These are phyloP conservation scores for Mucor velutinosus DNA, from an alignment of 371 early-diverging fungal genomes.

Conservation along the genomic window DNA sequence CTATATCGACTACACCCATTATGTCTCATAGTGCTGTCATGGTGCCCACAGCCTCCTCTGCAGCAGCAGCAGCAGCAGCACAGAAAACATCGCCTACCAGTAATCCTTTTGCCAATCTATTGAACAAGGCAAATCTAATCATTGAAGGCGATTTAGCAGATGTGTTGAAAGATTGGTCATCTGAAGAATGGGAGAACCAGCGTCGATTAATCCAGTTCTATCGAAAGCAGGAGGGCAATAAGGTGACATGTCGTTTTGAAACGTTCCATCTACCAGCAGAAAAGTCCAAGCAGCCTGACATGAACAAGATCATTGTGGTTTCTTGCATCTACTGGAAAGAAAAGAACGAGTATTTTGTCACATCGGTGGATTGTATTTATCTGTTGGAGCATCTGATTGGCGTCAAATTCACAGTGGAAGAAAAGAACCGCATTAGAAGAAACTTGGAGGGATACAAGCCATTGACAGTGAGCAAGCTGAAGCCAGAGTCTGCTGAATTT, in stretches of 20 bases:
- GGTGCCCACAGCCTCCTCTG: background rate
- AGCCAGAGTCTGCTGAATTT: conserved; percentile 69
- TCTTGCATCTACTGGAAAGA: conserved; percentile 85
- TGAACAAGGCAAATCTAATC: conserved; percentile 72
- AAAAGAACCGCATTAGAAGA: conserved; percentile 83
- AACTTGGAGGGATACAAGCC: conserved; percentile 85
- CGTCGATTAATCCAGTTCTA: conserved; percentile 79
- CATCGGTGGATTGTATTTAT: conserved; percentile 79
- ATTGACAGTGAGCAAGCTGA: conserved; percentile 73
- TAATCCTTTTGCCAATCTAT: conserved; percentile 56
- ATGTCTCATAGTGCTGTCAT: background rate
- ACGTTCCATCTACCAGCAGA: conserved; percentile 53
- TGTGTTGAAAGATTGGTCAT: conserved; percentile 62
- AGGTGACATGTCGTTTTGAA: conserved; percentile 67
- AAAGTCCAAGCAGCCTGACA: conserved; percentile 35
- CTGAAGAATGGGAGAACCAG: conserved; percentile 64
- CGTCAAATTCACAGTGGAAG: conserved; percentile 75
- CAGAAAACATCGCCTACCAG: conserved; percentile 23
- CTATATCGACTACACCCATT: background rate
- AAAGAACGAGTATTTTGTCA: conserved; percentile 72
- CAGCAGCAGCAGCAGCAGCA: background rate
- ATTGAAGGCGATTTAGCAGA: conserved; percentile 66
- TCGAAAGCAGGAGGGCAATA: conserved; percentile 56
- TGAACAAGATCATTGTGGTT: conserved; percentile 53
- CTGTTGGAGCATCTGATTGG: conserved; percentile 73